Percentiles rank a stretch among this genome's conserved stretches.
phyloP scores from a whole-genome alignment of 2,329 filamentous ascomycete genomes.

The Aphanoascus verrucosus region DNA sequence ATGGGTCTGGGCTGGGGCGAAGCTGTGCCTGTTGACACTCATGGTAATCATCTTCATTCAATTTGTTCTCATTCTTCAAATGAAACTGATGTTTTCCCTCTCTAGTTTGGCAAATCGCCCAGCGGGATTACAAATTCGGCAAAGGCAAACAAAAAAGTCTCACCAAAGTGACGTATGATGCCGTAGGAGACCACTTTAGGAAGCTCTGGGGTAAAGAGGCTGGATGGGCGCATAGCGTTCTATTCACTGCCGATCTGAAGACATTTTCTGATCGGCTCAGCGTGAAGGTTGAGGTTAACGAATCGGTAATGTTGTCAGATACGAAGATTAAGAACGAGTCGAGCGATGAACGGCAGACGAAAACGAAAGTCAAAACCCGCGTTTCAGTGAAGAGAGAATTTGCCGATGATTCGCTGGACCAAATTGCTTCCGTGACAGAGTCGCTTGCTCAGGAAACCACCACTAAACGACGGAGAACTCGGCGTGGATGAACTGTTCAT shows the following conservation, averaged over 20 bases:
- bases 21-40: slow-evolving; percentile 90
- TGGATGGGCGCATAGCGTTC: slow-evolving; percentile 93
- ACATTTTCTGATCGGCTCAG: slow-evolving; percentile 63
- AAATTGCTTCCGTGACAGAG: not conserved
- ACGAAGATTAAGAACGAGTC: slow-evolving; percentile 2
- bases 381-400: slow-evolving; percentile 15
- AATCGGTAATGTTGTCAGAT: slow-evolving; percentile 8
- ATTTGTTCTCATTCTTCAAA: slow-evolving; percentile 10
- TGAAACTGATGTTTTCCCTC: slow-evolving; percentile 7
- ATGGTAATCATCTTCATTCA: slow-evolving; percentile 39
- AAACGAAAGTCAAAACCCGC: not conserved
- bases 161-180: slow-evolving; percentile 79
- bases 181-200: slow-evolving; percentile 81
- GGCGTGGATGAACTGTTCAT: slow-evolving; percentile 1
- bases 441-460: not conserved
- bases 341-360: not conserved
- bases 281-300: slow-evolving; percentile 28
- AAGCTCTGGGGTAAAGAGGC: slow-evolving; percentile 84
- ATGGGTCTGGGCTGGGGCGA: slow-evolving; percentile 97
- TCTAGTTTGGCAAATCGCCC: slow-evolving; percentile 88
- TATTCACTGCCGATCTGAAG: slow-evolving; percentile 86
- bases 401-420: slow-evolving; percentile 4
- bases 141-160: slow-evolving; percentile 73
- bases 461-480: slow-evolving; percentile 13
- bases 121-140: slow-evolving; percentile 88